Percentiles rank a stretch among this genome's conserved stretches.
phyloP scores from a whole-genome alignment of 2,329 filamentous ascomycete species.

The Orbilia oligospora region DNA sequence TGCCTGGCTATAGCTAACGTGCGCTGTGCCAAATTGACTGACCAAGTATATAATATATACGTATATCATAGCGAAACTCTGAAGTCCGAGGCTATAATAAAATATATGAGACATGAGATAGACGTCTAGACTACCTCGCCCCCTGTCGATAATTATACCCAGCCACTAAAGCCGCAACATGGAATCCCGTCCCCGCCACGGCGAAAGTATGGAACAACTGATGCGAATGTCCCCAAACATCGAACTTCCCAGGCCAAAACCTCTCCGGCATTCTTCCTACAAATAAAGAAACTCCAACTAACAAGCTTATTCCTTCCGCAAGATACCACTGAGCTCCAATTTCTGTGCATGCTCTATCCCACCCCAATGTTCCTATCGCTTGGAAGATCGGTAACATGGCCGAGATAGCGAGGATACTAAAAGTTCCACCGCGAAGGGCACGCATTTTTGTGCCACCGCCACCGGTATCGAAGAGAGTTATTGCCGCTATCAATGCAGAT shows the following conservation, averaged over 20 bases:
- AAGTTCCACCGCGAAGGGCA: constrained; percentile 63
- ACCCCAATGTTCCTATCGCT: constrained; percentile 62
- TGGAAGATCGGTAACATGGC: constrained; percentile 65
- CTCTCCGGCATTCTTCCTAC: constrained; percentile 47
- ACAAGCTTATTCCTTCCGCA: constrained; percentile 58
- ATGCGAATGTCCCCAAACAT: constrained; percentile 20
- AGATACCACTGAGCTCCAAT: constrained; percentile 63
- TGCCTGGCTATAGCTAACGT: too few species aligned
- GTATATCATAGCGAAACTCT: too few species aligned
- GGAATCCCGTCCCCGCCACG: constrained; percentile 34
- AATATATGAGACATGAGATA: too few species aligned
- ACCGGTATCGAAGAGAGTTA: constrained; percentile 63
- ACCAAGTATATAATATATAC: too few species aligned
- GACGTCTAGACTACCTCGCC: too few species aligned
- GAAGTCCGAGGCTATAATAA: too few species aligned
- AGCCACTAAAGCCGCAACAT: constrained; percentile 25
- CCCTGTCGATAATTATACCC: constrained; percentile 32
- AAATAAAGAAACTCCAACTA: constrained; percentile 62
- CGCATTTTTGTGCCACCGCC: constrained; percentile 64
- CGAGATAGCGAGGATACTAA: constrained; percentile 63
- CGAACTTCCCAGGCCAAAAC: constrained; percentile 21
- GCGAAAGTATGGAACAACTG: constrained; percentile 8
- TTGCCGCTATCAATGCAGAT: constrained; percentile 59
- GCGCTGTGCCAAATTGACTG: too few species aligned
- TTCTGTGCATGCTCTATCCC: constrained; percentile 61